Base-by-base conservation (phyloP, 768 basidiomycete genomes). In the Pleurotus pulmonarius region DNA sequence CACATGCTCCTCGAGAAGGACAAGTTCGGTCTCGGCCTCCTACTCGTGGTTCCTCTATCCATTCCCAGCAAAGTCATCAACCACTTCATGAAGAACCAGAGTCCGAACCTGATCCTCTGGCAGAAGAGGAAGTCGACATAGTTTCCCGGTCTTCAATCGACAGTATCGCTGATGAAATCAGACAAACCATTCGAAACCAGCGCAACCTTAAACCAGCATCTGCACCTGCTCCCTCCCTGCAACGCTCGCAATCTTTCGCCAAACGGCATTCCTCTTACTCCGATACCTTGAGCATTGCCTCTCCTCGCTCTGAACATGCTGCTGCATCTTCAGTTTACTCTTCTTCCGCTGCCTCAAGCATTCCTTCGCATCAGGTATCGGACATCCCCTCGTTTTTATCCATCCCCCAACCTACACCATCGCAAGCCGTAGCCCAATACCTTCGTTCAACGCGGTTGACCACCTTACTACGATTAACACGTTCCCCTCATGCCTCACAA, bases 401-500 rank as follows among this genome's bases (percentile, higher is more conserved):
- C 25, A 65, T 76, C 59, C 65, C 66, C n/a, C 75, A 73, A 55
- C 74, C 80, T 3, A 62, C 76, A 9, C 74, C 79, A 46, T 82
- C 87, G 4, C 90, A 92, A 63, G 80, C 83, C 11, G 86, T 95
- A 20, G 93, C 92, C 5, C 83, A 87, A 66, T 96, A 95, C 66
- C 75, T 97, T 57, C 92, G 87, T 44, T 98, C 95, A 37, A 81
- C 88, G 13, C 82, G 90, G 49, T 75, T 97, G 58, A 98, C 94
- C 0, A 91, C 89, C 0, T 70, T 94, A 44, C 70, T 97, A 40
- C 86, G 77, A 58, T 85, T 96, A 44, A 89, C 86, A 13, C 83
- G 90, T 38, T 83, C 85, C 2, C 91, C 90, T 7, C 90, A 94
- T 65, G 86, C 89, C 22, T 88, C 88, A 22, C 77, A 80, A 57